Percentiles rank a stretch among this genome's conserved stretches.
These are phyloP conservation scores for Colletotrichum sp. DNA, from an alignment of 2,329 filamentous ascomycete genomes.

Conservation along the genomic window DNA sequence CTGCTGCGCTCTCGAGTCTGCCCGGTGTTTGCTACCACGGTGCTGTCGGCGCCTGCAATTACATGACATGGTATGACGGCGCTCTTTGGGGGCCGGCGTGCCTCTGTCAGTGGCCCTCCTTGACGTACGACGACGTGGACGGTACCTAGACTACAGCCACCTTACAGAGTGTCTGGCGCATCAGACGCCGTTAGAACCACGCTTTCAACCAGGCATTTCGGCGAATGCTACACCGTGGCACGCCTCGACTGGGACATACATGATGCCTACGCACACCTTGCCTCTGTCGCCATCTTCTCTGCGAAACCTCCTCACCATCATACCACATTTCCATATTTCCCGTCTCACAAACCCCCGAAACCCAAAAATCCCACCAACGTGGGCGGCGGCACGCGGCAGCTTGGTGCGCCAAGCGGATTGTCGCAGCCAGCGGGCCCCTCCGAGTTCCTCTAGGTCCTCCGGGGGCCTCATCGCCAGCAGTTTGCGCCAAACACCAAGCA, in stretches of 20 bases:
- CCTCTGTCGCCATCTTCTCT: background rate
- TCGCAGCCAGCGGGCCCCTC: background rate
- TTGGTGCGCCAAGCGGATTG: slow-evolving; percentile 12
- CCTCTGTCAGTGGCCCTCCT: background rate
- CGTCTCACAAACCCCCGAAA: background rate
- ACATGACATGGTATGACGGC: slow-evolving; percentile 2
- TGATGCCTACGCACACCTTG: background rate
- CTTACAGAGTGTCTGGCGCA: background rate
- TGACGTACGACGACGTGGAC: background rate
- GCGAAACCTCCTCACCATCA: background rate
- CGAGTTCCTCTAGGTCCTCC: background rate
- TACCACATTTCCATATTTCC: background rate
- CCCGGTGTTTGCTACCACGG: background rate
- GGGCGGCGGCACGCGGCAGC: slow-evolving; percentile 1
- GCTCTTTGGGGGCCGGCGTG: background rate
- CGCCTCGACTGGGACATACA: background rate
- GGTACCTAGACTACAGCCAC: background rate
- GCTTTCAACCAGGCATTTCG: background rate
- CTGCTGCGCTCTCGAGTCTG: background rate
- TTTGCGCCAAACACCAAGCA: background rate
- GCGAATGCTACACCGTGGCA: background rate
- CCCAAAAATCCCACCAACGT: slow-evolving; percentile 3
- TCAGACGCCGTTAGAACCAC: background rate
- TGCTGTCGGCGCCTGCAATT: background rate
- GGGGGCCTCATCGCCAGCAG: background rate